Conservation (phyloP, 2,329 filamentous ascomycete genomes). For the Shiraia bambusicola region DNA sequence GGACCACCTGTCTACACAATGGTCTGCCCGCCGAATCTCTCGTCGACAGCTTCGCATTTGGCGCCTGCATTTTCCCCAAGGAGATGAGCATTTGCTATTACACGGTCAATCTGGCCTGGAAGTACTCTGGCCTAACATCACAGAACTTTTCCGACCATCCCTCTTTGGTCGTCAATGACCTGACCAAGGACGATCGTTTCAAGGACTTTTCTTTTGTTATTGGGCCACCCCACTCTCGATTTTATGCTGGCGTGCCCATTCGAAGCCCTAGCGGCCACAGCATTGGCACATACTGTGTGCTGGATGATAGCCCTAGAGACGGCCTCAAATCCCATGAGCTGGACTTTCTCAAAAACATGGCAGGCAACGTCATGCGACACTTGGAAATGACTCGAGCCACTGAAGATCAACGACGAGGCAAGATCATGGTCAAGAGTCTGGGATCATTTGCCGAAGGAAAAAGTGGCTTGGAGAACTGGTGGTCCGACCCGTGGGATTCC, state of each 20-base stretch:
- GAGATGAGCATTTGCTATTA: slow-evolving; percentile 38
- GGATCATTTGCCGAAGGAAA: slow-evolving; percentile 43
- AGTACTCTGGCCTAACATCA: slow-evolving; percentile 12
- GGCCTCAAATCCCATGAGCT: slow-evolving; percentile 53
- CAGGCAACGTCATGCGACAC: slow-evolving; percentile 60
- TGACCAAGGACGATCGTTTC: slow-evolving; percentile 43
- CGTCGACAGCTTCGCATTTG: slow-evolving; percentile 37
- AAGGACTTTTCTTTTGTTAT: slow-evolving; percentile 37
- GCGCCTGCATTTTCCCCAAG: slow-evolving; percentile 37
- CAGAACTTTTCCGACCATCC: slow-evolving; percentile 24
- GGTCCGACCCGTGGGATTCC: slow-evolving; percentile 33
- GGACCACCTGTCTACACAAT: slow-evolving; percentile 31
- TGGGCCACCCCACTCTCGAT: slow-evolving; percentile 40
- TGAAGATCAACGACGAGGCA: slow-evolving; percentile 56
- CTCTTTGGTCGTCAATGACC: slow-evolving; percentile 36
- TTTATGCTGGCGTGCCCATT: slow-evolving; percentile 64
- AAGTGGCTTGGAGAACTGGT: slow-evolving; percentile 38
- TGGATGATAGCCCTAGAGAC: slow-evolving; percentile 59
- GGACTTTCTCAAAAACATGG: slow-evolving; percentile 59
- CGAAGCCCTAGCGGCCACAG: slow-evolving; percentile 58
- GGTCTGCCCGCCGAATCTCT: slow-evolving; percentile 24
- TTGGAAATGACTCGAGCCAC: slow-evolving; percentile 58
- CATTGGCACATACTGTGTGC: slow-evolving; percentile 62
- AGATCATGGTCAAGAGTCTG: slow-evolving; percentile 53
- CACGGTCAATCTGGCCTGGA: slow-evolving; percentile 34